phyloP scores from a whole-genome alignment of 108 stramenopile species.

The Fistulifera solaris region DNA sequence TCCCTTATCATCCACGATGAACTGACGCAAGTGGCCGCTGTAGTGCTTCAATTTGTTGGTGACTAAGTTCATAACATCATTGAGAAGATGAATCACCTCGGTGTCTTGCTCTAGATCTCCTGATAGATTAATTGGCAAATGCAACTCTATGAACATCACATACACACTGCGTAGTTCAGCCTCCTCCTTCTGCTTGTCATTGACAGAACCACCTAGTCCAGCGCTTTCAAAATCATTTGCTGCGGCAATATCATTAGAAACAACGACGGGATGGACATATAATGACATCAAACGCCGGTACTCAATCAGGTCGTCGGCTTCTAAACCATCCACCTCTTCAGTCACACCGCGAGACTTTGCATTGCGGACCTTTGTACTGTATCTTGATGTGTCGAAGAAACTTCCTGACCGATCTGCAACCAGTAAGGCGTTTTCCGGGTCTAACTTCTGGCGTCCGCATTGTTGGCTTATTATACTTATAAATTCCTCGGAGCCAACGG shows the following conservation, averaged over 20 bases:
- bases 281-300: constrained; percentile 44
- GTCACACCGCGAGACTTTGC: constrained; percentile 13
- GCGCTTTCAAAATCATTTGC: constrained; percentile 20
- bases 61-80: constrained; percentile 58
- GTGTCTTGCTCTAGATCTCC: constrained; percentile 9
- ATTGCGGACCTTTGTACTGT: not conserved
- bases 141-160: constrained; percentile 47
- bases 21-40: constrained; percentile 61
- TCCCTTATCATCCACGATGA: constrained; percentile 77
- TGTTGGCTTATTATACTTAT: not conserved
- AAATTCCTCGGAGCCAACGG: constrained; percentile 17
- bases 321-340: constrained; percentile 24
- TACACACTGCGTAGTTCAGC: constrained; percentile 63
- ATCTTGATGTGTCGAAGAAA: not conserved
- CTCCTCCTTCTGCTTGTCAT: constrained; percentile 43
- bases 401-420: constrained; percentile 9
- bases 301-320: constrained; percentile 23
- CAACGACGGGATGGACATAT: constrained; percentile 70
- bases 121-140: constrained; percentile 9
- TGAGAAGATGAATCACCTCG: constrained; percentile 29
- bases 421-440: constrained; percentile 17
- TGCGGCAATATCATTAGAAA: constrained; percentile 41
- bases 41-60: constrained; percentile 35
- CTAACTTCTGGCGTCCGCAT: too few species aligned
- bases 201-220: constrained; percentile 11